Percentiles rank a stretch among this genome's conserved stretches.
Conservation (phyloP, 2,329 filamentous ascomycete genomes). For the Phaeosphaeria sp. region DNA sequence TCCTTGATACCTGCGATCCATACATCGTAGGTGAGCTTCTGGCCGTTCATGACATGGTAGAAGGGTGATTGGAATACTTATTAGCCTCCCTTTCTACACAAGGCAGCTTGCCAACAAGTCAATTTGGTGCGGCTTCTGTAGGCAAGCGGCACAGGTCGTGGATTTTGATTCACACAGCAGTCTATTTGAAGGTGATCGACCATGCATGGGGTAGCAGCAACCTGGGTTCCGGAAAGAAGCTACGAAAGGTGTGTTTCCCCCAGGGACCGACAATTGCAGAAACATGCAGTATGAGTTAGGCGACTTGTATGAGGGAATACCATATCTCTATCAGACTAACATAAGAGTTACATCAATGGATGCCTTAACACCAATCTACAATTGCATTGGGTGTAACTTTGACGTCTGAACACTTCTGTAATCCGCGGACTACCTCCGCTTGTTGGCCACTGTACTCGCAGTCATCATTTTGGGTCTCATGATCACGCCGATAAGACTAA, state of each 20-base stretch:
- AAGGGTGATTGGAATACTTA: conserved; percentile 4
- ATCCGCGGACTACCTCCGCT: background rate
- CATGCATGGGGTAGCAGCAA: background rate
- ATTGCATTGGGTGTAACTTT: background rate
- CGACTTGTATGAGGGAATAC: too few relatives aligned
- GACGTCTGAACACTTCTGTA: background rate
- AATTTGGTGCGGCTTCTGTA: background rate
- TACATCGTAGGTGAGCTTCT: conserved; percentile 19
- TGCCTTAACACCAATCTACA: background rate
- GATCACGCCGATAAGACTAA: background rate
- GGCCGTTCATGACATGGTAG: conserved; percentile 28
- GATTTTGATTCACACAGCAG: background rate
- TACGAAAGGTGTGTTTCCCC: background rate
- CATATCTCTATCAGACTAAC: background rate
- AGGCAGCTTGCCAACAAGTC: background rate
- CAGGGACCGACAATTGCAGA: background rate
- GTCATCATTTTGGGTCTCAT: background rate
- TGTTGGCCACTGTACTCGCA: background rate
- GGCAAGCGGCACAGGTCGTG: background rate
- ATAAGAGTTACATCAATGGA: background rate
- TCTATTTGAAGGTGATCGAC: background rate
- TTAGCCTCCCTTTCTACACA: background rate
- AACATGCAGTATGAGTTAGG: background rate
- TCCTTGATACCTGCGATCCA: conserved; percentile 31
- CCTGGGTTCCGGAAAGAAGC: background rate